Conservation (phyloP, 495 filamentous ascomycete species). For the Corynascus novoguineensis region DNA sequence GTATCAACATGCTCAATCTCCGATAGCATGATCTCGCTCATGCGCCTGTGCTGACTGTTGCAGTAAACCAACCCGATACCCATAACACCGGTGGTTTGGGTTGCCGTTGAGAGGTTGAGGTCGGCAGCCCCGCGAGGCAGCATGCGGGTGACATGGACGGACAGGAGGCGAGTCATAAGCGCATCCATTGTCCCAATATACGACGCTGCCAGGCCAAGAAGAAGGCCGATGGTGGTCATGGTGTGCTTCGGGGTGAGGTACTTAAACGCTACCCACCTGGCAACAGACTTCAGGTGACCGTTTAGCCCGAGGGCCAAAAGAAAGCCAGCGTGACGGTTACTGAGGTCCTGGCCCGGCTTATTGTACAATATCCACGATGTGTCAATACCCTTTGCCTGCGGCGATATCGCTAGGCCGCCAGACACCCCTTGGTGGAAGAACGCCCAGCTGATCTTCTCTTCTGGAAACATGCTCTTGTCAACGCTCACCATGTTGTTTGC, state of each 20-base stretch:
- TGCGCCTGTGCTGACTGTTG: constrained; percentile 90
- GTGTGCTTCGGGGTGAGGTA: constrained; percentile 97
- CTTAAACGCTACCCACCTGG: constrained; percentile 98
- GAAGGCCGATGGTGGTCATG: constrained; percentile 94
- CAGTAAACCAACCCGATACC: constrained; percentile 93
- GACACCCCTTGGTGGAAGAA: constrained; percentile 97
- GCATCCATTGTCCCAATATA: constrained; percentile 96
- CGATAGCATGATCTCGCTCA: constrained; percentile 98
- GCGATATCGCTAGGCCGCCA: constrained; percentile 83
- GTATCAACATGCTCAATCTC: constrained; percentile 83
- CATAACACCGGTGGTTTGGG: constrained; percentile 95
- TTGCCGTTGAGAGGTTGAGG: constrained; percentile 87
- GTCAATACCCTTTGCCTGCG: constrained; percentile 86
- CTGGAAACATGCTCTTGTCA: constrained; percentile 74
- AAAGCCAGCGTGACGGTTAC: constrained; percentile 90
- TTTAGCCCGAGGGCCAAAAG: constrained; percentile 89
- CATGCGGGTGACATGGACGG: constrained; percentile 95
- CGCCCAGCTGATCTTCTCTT: constrained; percentile 96
- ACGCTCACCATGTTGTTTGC: constrained; percentile 82
- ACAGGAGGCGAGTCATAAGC: constrained; percentile 85
- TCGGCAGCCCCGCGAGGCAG: constrained; percentile 86
- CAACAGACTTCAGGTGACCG: constrained; percentile 84
- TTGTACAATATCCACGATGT: constrained; percentile 99
- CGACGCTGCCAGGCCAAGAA: constrained; percentile 87
- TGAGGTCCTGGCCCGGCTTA: constrained; percentile 79